phyloP scores from a whole-genome alignment of 495 filamentous ascomycete species.

The Podospora anserina region DNA sequence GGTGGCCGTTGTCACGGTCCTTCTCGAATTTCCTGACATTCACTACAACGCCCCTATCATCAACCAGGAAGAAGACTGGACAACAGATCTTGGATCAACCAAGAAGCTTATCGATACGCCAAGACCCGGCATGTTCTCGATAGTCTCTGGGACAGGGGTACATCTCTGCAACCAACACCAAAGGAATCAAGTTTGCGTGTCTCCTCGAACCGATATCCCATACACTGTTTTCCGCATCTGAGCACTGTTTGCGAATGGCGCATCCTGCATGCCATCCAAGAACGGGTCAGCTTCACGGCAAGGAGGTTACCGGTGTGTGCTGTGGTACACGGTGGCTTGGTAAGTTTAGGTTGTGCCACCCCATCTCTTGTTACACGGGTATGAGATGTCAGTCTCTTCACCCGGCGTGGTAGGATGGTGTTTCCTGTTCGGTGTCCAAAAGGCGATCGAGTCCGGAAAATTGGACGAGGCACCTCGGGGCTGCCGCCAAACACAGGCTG shows the following conservation, averaged over 20 bases:
- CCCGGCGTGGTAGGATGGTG: not conserved
- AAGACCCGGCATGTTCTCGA: not conserved
- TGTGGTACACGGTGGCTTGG: not conserved
- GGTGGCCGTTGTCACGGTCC: not conserved
- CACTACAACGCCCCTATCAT: not conserved
- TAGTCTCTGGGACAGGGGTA: not conserved
- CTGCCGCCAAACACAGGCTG: not conserved
- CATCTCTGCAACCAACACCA: not conserved
- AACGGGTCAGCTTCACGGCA: not conserved
- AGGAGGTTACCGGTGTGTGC: not conserved
- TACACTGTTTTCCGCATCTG: not conserved
- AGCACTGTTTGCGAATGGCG: not conserved
- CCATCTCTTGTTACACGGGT: not conserved
- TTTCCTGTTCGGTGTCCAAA: not conserved
- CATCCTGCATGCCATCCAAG: not conserved
- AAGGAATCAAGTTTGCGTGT: not conserved
- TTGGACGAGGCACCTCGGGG: not conserved
- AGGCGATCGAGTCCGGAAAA: constrained; percentile 4
- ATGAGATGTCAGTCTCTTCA: not conserved
- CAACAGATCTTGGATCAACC: constrained; percentile 8
- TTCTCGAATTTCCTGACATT: constrained; percentile 6
- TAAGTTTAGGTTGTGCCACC: not conserved
- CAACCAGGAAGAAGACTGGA: not conserved
- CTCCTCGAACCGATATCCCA: too few species aligned
- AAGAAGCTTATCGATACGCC: constrained; percentile 8